Evolutionary conservation across 2,329 filamentous ascomycete genomes (phyloP), one percentile per base, ranked within the genome.

Genomic region (Tolypocladium tropicale): DNA sequence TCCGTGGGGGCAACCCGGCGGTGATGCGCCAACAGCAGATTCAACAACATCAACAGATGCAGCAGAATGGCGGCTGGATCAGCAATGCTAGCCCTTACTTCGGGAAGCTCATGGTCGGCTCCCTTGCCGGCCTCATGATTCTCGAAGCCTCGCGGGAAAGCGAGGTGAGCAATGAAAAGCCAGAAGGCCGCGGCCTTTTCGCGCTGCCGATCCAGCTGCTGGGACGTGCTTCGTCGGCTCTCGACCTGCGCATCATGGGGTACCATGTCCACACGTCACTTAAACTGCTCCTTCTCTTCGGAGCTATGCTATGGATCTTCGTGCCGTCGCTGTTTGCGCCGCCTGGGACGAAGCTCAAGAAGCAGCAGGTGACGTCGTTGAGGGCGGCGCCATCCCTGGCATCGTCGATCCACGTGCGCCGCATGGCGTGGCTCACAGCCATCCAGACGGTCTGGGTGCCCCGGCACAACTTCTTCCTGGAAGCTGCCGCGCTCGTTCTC

Each of bases 391-490:
- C 88, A 2, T 90, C 89, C 2, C 76, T 90, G 56, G 84, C 89
- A 3, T 92, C 90, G 0, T 87, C 92, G 0, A 90, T 95, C 56
- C 84, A 94, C 62, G 88, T 95, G 50, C 86, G 91, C 53, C 85
- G 88, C 58, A 89, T 91, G 68, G 92, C 92, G 34, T 96, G 93
- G 92, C 84, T 95, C 56, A 96, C 92, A 3, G 89, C 92, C 9
- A 86, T 96, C 57, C 92, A 96, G 72, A 93, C 88, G 4, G 89
- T 96, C 28, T 95, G 91, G 82, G 89, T 96, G 16, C 93, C 93
- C 12, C 83, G 86, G 23, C 90, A 95, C 69, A 89, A 87, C 62
- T 92, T 95, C 68, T 80, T 93, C 62, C 82, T 95, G 3, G 93
- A 96, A 70, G 87, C 89, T 55, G 84, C 89, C 18, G 92, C 91